Percentiles rank a stretch among this genome's conserved stretches.
Conservation (phyloP, 768 basidiomycete genomes). For the Filobasidium wieringae region DNA sequence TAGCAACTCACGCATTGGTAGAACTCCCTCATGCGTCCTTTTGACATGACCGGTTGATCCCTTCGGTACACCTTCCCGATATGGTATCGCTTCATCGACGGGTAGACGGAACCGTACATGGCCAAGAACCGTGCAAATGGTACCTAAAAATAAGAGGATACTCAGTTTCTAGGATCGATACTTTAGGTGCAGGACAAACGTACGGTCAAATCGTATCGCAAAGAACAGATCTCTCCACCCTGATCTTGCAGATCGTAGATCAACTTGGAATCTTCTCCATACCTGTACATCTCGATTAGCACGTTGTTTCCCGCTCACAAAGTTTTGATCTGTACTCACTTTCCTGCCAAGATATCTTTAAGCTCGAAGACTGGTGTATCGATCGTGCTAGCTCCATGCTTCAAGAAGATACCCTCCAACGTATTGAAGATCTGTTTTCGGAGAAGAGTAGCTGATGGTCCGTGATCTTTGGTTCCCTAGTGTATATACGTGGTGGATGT, state of each 20-base stretch:
- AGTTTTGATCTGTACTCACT: slow-evolving; percentile 43
- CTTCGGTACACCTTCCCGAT: slow-evolving; percentile 97
- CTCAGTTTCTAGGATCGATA: not conserved
- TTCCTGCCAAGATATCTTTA: slow-evolving; percentile 87
- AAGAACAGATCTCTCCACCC: slow-evolving; percentile 86
- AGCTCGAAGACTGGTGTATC: slow-evolving; percentile 98
- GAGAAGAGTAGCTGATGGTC: slow-evolving; percentile 81
- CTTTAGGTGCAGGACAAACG: slow-evolving; percentile 16
- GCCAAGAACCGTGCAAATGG: slow-evolving; percentile 91
- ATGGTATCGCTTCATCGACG: slow-evolving; percentile 76
- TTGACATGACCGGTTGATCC: slow-evolving; percentile 93
- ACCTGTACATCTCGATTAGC: slow-evolving; percentile 14
- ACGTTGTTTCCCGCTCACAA: not conserved
- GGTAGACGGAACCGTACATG: slow-evolving; percentile 69
- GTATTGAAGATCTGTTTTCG: slow-evolving; percentile 79
- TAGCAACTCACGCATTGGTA: slow-evolving; percentile 67
- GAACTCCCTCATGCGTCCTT: slow-evolving; percentile 97
- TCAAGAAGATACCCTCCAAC: slow-evolving; percentile 75
- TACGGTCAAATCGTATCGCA: slow-evolving; percentile 90
- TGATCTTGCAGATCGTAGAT: slow-evolving; percentile 97
- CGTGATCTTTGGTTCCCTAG: slow-evolving; percentile 90
- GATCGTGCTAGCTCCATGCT: slow-evolving; percentile 78
- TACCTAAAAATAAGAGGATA: slow-evolving; percentile 40
- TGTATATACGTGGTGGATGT: slow-evolving; percentile 1
- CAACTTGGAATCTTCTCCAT: slow-evolving; percentile 92